phyloP scores from a whole-genome alignment of 805 yeast genomes.

The Candida nanaspora region DNA sequence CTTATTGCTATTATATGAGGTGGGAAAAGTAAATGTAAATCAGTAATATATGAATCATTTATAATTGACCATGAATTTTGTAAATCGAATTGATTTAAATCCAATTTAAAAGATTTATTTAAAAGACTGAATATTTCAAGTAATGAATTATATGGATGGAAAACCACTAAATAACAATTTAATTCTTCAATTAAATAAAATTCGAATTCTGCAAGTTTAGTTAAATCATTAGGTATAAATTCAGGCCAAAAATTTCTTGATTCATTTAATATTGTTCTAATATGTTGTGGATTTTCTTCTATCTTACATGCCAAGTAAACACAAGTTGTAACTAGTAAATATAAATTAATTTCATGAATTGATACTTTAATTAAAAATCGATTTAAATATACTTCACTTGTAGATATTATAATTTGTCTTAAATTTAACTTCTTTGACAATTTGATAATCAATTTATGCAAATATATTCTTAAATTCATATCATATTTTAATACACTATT shows the following conservation, averaged over 20 bases:
- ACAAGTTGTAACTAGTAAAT: conserved; percentile 75
- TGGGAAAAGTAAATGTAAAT: conserved; percentile 72
- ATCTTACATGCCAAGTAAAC: conserved; percentile 87
- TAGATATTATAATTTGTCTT: conserved; percentile 78
- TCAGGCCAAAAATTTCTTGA: conserved; percentile 94
- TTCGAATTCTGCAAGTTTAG: conserved; percentile 92
- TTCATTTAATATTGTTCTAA: conserved; percentile 73
- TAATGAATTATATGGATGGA: conserved; percentile 68
- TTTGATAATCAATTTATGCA: conserved; percentile 68
- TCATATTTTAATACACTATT: conserved; percentile 40
- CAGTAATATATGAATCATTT: conserved; percentile 86
- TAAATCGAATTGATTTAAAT: conserved; percentile 54
- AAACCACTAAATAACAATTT: conserved; percentile 61
- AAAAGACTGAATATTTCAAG: conserved; percentile 41
- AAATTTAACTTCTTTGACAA: conserved; percentile 73
- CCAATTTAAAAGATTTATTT: conserved; percentile 8
- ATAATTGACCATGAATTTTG: conserved; percentile 87
- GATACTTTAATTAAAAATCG: conserved; percentile 70
- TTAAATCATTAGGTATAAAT: conserved; percentile 82
- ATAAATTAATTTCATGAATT: conserved; percentile 74
- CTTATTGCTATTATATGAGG: conserved; percentile 86
- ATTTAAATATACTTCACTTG: conserved; percentile 82
- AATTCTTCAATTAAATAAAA: conserved; percentile 88
- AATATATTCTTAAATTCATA: conserved; percentile 62
- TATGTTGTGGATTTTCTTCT: conserved; percentile 94